phyloP scores from a whole-genome alignment of 306 rosid genomes.

The Albizia julibrissin region DNA sequence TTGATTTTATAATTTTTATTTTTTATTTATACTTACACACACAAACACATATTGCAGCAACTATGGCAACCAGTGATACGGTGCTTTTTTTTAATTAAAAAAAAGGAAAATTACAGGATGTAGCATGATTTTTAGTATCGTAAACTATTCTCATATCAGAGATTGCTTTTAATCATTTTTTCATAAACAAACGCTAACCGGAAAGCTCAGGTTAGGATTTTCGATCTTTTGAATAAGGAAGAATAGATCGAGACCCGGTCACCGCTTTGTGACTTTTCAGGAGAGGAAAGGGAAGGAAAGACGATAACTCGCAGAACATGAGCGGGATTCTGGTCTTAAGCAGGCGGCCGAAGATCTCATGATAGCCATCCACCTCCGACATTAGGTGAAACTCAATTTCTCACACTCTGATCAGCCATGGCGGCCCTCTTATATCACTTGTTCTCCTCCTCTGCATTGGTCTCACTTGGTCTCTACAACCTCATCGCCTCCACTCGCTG shows the following conservation, averaged over 20 bases:
- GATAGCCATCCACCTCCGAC: background rate
- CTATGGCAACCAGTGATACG: background rate
- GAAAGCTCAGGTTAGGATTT: background rate
- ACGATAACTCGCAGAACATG: background rate
- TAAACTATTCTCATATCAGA: background rate
- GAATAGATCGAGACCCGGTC: background rate
- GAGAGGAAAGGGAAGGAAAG: background rate
- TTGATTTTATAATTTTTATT: background rate
- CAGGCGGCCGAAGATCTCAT: background rate
- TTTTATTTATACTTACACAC: background rate
- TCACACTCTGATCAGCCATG: constrained; percentile 22
- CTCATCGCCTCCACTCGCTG: constrained; percentile 53
- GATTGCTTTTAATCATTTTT: background rate
- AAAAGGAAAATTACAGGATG: too few species aligned
- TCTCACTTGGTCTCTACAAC: constrained; percentile 71
- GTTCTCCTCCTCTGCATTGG: constrained; percentile 54
- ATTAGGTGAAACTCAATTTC: background rate
- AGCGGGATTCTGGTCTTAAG: background rate
- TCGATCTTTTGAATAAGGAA: background rate
- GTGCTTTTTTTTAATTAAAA: constrained; percentile 9
- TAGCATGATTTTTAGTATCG: too few species aligned
- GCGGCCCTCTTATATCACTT: constrained; percentile 59
- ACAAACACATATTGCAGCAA: background rate
- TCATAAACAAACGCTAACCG: background rate
- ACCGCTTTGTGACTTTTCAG: background rate